These are phyloP conservation scores for Wickerhamiella australiensis DNA, from an alignment of 805 yeast genomes.

Conservation along the genomic window DNA sequence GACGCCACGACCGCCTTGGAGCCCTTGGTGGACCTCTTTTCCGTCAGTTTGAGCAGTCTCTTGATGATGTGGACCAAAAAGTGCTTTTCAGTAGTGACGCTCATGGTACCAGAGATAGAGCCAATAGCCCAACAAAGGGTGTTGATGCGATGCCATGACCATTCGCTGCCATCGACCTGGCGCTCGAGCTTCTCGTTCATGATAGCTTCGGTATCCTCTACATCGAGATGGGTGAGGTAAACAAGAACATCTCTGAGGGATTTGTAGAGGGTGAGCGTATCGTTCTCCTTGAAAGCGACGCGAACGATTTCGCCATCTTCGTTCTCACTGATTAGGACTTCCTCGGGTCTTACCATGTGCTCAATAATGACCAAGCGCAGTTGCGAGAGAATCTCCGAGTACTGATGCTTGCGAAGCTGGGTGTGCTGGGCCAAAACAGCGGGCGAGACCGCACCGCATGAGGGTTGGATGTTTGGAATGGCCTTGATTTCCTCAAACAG, in stretches of 20 bases:
- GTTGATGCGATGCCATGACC: constrained; percentile 98
- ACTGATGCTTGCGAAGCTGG: constrained; percentile 65
- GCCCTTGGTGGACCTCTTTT: constrained; percentile 92
- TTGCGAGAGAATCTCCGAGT: constrained; percentile 64
- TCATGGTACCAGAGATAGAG: constrained; percentile 97
- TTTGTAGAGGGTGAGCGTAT: constrained; percentile 89
- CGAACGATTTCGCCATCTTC: constrained; percentile 99
- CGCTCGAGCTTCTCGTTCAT: constrained; percentile 84
- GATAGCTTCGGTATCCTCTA: constrained; percentile 82
- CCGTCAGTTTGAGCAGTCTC: constrained; percentile 82
- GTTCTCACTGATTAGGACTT: constrained; percentile 89
- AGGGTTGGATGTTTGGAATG: constrained; percentile 41
- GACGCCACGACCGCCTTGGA: constrained; percentile 99
- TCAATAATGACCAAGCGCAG: constrained; percentile 89
- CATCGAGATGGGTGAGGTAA: constrained; percentile 89
- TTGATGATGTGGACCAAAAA: constrained; percentile 88
- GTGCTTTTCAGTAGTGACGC: constrained; percentile 87
- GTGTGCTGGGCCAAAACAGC: constrained; percentile 63
- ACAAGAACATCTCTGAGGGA: constrained; percentile 93
- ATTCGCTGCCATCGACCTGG: constrained; percentile 91
- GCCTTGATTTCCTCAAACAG: constrained; percentile 77
- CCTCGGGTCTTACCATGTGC: constrained; percentile 97
- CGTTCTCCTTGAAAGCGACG: constrained; percentile 92
- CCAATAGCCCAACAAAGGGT: constrained; percentile 99
- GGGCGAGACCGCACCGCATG: constrained; percentile 80